Conservation (phyloP, 495 filamentous ascomycete genomes). For the Darksidea phi region DNA sequence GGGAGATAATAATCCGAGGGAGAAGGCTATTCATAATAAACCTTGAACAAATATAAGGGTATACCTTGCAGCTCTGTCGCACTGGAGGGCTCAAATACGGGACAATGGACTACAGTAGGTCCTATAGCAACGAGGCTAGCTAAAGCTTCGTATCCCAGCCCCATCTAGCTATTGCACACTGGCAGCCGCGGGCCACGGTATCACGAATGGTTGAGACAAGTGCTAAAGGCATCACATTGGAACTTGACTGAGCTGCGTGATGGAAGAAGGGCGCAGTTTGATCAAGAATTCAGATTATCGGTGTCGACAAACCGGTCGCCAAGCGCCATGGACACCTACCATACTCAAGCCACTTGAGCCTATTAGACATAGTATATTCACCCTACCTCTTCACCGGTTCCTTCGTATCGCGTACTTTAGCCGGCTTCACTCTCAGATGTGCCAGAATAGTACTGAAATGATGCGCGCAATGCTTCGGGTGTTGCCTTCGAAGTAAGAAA, state of each 20-base stretch:
- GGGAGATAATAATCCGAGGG: slow-evolving; percentile 4
- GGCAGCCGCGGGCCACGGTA: background rate
- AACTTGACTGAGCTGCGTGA: too few species aligned
- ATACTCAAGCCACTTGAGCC: background rate
- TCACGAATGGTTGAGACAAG: too few species aligned
- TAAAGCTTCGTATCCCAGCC: too few species aligned
- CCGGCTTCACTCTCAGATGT: background rate
- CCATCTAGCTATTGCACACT: too few species aligned
- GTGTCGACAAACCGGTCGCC: background rate
- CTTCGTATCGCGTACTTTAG: background rate
- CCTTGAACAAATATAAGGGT: background rate
- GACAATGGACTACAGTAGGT: too few species aligned
- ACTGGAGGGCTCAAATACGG: too few species aligned
- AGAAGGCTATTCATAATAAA: slow-evolving; percentile 13
- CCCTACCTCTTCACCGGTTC: slow-evolving; percentile 11
- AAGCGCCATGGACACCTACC: background rate
- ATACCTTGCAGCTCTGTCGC: background rate
- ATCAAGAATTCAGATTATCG: too few species aligned
- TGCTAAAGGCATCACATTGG: too few species aligned
- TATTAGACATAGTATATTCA: background rate
- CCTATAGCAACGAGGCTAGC: too few species aligned
- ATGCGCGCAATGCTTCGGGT: too few species aligned
- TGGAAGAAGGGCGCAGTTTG: background rate
- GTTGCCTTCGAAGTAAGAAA: too few species aligned
- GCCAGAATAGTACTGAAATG: too few species aligned